Base-by-base conservation (phyloP, 208 protist genomes). In the Leishmania tarentolae region DNA sequence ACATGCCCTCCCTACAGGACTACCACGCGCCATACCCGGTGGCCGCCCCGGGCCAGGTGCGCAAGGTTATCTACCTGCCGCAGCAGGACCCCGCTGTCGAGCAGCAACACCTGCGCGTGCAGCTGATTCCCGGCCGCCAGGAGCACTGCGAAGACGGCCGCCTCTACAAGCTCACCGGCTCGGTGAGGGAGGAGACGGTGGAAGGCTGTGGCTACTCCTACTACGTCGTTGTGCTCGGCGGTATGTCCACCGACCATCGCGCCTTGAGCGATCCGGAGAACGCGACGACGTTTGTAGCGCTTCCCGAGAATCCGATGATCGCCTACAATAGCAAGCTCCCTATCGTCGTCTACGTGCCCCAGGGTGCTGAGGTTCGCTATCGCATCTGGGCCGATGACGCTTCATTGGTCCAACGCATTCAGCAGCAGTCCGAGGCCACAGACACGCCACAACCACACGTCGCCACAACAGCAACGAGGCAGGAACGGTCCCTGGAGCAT, bases 31-130 rank as follows among this genome's bases (percentile, higher is more conserved):
- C 91, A 17, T 96, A 95, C 87, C 93, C 93, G 7, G 83, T 82
- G 69, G 84, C 93, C 37, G 87, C 85, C 1, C 78, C 85, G 7
- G 85, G 91, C 40, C 90, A 96, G 84, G 87, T 88, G 82, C 90
- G 93, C 76, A 94, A 84, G 81, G 87, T 94, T 57, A 93, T 96
- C 79, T 93, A 92, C 80, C 91, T 95, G 73, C 89, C 92, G 28
- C 28, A 72, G 21, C 85, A 92, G 53, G 76, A 88, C 59, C 24
- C 63, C 42, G 4, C 19, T 50, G 76, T 80, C 7, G 85, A 92
- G 65, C 79, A 88, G 75, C 24, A 82, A 7, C 79, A 92, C 84
- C 90, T 88, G 79, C 85, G 87, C 53, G 68, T 96, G 79, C 83
- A 96, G 86, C 80, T 96, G 68, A 92, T 95, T 75, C 86, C 91